These are phyloP conservation scores for Elaeis guineensis DNA, from an alignment of 176 grass and related monocot genomes.

Conservation along the genomic window DNA sequence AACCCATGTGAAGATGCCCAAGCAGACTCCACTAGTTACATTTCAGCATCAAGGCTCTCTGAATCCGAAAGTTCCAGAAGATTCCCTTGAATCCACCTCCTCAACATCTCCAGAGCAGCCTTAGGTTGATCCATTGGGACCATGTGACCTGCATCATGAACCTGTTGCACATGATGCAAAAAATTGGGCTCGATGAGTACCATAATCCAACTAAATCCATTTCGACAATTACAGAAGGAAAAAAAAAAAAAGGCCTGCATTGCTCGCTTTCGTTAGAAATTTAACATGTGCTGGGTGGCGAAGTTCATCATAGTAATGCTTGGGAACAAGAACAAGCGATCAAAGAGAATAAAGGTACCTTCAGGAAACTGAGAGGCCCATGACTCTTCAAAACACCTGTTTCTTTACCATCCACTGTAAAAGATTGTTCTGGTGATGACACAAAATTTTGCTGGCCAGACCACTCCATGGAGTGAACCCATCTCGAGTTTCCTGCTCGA, in stretches of 20 bases:
- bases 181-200: neutral
- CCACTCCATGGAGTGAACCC: conserved; percentile 95
- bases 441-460: conserved; percentile 63
- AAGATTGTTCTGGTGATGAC: conserved; percentile 46
- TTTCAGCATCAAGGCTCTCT: conserved; percentile 20
- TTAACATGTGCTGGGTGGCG: too few relatives aligned
- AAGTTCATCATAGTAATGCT: neutral
- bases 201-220: too few relatives aligned
- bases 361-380: conserved; percentile 82
- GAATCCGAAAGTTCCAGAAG: conserved; percentile 17
- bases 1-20: too few relatives aligned
- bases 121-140: conserved; percentile 97
- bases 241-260: neutral
- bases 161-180: conserved; percentile 34
- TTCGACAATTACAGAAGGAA: neutral
- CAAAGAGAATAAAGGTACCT: conserved; percentile 28
- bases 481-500: conserved; percentile 74
- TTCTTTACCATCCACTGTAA: conserved; percentile 60
- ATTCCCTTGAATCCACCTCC: conserved; percentile 58
- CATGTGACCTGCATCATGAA: conserved; percentile 87
- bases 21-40: conserved; percentile 5
- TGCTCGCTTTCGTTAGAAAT: neutral
- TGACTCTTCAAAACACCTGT: conserved; percentile 71
- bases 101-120: conserved; percentile 84
- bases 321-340: neutral